Evolutionary conservation across 768 basidiomycete genomes (phyloP).

Genomic region (Termitomyces sp.): DNA sequence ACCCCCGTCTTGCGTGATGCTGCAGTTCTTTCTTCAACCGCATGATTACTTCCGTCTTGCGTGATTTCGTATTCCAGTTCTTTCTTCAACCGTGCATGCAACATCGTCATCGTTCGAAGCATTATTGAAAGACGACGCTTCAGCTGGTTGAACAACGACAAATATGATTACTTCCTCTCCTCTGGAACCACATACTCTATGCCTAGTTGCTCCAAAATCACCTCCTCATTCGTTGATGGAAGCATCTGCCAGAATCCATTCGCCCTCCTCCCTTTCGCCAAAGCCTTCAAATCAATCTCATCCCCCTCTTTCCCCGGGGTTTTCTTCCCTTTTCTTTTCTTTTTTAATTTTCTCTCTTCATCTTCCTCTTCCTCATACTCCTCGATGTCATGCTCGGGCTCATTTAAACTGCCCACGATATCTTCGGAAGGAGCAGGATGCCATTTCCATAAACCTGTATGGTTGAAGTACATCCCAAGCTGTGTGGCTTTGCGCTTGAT

Average conservation of each 20-base stretch:
- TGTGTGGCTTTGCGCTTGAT: constrained; percentile 35
- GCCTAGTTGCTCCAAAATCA: constrained; percentile 36
- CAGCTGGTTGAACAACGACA: not conserved
- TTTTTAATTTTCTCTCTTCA: not conserved
- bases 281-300: too few species aligned
- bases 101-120: not conserved
- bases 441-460: constrained; percentile 65
- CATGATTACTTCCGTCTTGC: too few species aligned
- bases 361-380: not conserved
- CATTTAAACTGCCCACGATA: not conserved
- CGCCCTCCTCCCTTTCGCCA: not conserved
- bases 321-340: not conserved
- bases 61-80: too few species aligned
- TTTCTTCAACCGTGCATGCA: not conserved
- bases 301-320: not conserved
- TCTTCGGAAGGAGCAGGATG: not conserved
- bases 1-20: too few species aligned
- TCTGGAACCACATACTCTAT: constrained; percentile 34
- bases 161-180: constrained; percentile 15
- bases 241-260: constrained; percentile 43
- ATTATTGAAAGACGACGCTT: not conserved
- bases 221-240: constrained; percentile 36
- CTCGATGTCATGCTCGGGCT: not conserved
- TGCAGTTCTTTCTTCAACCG: too few species aligned
- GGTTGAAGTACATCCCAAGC: constrained; percentile 46